Conservation (phyloP, 768 basidiomycete genomes). For the Lactifluus echinatus region DNA sequence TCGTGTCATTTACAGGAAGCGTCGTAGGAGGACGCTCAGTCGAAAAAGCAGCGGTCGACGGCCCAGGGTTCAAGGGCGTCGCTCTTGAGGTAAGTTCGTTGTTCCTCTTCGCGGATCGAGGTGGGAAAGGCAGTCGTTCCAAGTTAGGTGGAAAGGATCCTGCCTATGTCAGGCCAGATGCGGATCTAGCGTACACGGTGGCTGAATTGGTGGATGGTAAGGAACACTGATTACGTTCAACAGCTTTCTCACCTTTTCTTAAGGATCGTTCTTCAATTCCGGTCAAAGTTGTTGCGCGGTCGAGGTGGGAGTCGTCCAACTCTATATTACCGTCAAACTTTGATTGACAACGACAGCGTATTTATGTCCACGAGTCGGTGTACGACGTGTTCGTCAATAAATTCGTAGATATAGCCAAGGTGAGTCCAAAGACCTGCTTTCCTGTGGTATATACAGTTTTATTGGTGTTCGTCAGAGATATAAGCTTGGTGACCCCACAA, state of each 20-base stretch:
- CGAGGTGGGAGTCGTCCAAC: conserved; percentile 42
- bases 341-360: conserved; percentile 42
- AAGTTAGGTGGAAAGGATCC: conserved; percentile 97
- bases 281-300: conserved; percentile 95
- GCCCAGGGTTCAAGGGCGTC: conserved; percentile 74
- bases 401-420: conserved; percentile 70
- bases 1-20: conserved; percentile 87
- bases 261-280: conserved; percentile 92
- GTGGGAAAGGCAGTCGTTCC: conserved; percentile 9
- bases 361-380: conserved; percentile 84
- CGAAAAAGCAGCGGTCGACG: conserved; percentile 56
- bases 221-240: conserved; percentile 13
- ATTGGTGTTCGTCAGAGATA: conserved; percentile 43
- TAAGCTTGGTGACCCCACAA: conserved; percentile 79
- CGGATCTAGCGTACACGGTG: conserved; percentile 73
- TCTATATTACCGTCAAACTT: not conserved
- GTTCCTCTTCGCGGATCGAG: not conserved
- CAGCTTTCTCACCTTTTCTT: not conserved
- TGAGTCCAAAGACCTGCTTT: conserved; percentile 21
- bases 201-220: conserved; percentile 85
- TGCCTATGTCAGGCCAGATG: conserved; percentile 87
- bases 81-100: conserved; percentile 57
- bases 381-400: conserved; percentile 73
- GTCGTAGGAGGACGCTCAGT: conserved; percentile 72
- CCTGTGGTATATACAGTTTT: not conserved